These are phyloP conservation scores for Vigna hirtella DNA, from an alignment of 306 rosid species.

Conservation along the genomic window DNA sequence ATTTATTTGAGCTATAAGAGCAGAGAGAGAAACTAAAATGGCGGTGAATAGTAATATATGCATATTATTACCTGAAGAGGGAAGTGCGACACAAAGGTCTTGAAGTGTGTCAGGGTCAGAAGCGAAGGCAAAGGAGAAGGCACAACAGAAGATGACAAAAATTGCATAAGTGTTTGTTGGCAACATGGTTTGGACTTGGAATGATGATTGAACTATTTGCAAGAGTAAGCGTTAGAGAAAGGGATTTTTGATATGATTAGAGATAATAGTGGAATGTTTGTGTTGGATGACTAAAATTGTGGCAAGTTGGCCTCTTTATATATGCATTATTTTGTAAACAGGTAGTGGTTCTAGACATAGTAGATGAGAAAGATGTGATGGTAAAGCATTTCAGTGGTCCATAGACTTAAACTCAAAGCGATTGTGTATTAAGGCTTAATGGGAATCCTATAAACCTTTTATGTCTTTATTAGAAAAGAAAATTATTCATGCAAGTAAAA, in stretches of 20 bases:
- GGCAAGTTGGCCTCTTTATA: constrained; percentile 35
- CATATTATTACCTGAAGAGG: constrained; percentile 53
- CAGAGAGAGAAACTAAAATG: neutral
- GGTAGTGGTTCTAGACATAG: constrained; percentile 17
- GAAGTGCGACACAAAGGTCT: constrained; percentile 66
- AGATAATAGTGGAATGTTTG: constrained; percentile 35
- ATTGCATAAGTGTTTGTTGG: constrained; percentile 36
- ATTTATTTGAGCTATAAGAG: neutral
- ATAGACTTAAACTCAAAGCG: constrained; percentile 59
- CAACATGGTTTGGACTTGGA: constrained; percentile 43
- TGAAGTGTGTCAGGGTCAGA: constrained; percentile 65
- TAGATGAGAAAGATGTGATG: constrained; percentile 40
- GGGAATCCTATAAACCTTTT: neutral
- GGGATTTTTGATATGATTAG: neutral
- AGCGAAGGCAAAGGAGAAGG: constrained; percentile 42
- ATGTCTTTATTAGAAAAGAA: constrained; percentile 17
- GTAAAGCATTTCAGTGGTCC: constrained; percentile 40
- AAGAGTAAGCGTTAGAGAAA: too few species aligned
- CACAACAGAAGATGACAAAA: constrained; percentile 41
- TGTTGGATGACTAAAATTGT: constrained; percentile 34
- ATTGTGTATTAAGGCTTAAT: neutral
- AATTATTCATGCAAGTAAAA: constrained; percentile 8
- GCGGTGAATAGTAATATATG: neutral
- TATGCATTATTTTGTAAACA: constrained; percentile 24
- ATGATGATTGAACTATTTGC: neutral